Evolutionary conservation across 768 basidiomycete genomes (phyloP).

Genomic region (Suillus brevipes): DNA sequence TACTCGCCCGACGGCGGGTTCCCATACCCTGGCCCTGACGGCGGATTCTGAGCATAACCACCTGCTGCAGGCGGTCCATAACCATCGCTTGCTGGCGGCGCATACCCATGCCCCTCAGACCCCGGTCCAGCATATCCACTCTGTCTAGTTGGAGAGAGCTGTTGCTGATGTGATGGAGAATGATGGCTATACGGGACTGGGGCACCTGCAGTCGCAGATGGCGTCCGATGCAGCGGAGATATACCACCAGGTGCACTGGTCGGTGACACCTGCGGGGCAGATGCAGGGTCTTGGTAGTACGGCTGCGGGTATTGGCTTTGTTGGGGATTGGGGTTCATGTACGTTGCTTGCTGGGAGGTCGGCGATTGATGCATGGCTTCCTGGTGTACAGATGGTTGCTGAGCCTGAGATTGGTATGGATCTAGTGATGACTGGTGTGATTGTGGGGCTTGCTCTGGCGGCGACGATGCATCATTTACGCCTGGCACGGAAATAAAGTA

Average conservation of each 20-base stretch:
- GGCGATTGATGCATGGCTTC: conserved; percentile 16
- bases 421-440: conserved; percentile 13
- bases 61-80: conserved; percentile 20
- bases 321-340: conserved; percentile 11
- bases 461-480: conserved; percentile 47
- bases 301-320: conserved; percentile 21
- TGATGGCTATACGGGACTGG: conserved; percentile 21
- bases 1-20: not conserved
- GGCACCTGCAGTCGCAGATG: not conserved
- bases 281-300: conserved; percentile 20
- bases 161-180: conserved; percentile 20
- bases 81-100: conserved; percentile 8
- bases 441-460: conserved; percentile 13
- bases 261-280: not conserved
- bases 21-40: conserved; percentile 17
- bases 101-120: conserved; percentile 22
- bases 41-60: conserved; percentile 6
- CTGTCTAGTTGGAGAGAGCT: conserved; percentile 3
- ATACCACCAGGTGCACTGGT: not conserved
- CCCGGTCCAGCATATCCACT: conserved; percentile 12
- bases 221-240: not conserved
- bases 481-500: conserved; percentile 83
- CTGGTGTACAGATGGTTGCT: conserved; percentile 19
- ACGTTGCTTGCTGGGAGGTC: conserved; percentile 14
- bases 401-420: conserved; percentile 15